Base-by-base conservation (phyloP, 2,329 filamentous ascomycete species). In the Oidium heveae region DNA sequence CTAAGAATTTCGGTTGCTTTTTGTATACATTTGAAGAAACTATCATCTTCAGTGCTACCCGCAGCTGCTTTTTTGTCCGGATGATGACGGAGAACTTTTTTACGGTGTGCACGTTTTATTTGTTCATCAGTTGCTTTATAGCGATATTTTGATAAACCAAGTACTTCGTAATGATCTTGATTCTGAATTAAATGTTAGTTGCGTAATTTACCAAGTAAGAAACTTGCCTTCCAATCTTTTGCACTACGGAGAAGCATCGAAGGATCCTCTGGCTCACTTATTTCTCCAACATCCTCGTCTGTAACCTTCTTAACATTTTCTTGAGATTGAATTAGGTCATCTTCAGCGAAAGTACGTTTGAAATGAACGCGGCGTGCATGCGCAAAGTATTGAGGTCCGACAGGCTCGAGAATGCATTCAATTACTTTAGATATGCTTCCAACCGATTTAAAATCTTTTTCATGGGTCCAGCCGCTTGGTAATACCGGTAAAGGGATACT, bases 21-120 rank as follows among this genome's bases (percentile, higher is more conserved):
- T 69, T 98, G 93, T 69, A 98, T 98, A 71, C 93, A 98, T 77
- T 98, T 98, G 83, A 98, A 98, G 76, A 98, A 98, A 68, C 84
- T 86, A 69, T 98, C 91, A 70, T 95, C 89, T 64, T 96, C 88
- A 62, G 79, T 77, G 63, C 79, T 77, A 58, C 91, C 91, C 51
- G 82, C 77, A 32, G 91, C 91, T 16, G 93, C 91, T 74, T 93
- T 94, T 82, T 98, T 98, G 70, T 98, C 91, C 58, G 91, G 91
- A 70, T 98, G 91, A 70, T 98, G 91, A 72, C 87, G 89, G 61
- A 98, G 83, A 60, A 98, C 91, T 83, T 98, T 98, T 80, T 94
- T 95, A 73, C 91, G 86, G 74, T 98, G 89, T 61, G 93, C 91
- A 63, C 86, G 85, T 77, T 95, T 96, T 75, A 98, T 96, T 74